A percentile compares a stretch with the other conserved stretches of the same genome.
These are phyloP conservation scores for Suhomyces coccinellae DNA, from an alignment of 1,139 yeast genomes.

Conservation along the genomic window DNA sequence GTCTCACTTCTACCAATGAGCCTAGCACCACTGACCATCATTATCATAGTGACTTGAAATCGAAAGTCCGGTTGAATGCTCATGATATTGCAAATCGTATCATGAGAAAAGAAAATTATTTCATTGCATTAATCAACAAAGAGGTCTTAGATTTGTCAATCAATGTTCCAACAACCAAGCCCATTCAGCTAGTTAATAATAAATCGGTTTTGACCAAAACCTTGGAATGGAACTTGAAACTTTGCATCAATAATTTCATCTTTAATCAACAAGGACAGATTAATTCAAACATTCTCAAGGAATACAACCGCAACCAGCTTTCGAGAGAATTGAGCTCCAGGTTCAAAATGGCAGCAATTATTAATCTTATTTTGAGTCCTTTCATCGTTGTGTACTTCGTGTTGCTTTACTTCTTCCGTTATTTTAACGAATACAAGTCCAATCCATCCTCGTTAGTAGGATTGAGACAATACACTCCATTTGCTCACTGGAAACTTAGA, in stretches of 20 bases:
- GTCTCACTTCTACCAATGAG: conserved; percentile 51
- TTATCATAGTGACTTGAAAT: conserved; percentile 55
- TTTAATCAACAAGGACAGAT: conserved; percentile 85
- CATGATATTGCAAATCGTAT: conserved; percentile 94
- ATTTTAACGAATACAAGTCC: conserved; percentile 88
- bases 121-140: conserved; percentile 85
- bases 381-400: conserved; percentile 81
- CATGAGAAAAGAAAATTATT: conserved; percentile 91
- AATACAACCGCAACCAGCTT: conserved; percentile 64
- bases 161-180: conserved; percentile 33
- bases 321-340: conserved; percentile 73
- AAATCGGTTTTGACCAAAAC: conserved; percentile 70
- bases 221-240: conserved; percentile 88
- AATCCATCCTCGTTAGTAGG: conserved; percentile 85
- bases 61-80: conserved; percentile 78
- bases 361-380: conserved; percentile 82
- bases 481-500: conserved; percentile 92
- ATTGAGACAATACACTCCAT: conserved; percentile 82
- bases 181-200: conserved; percentile 21
- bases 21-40: conserved; percentile 21
- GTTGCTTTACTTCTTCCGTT: conserved; percentile 79
- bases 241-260: conserved; percentile 83
- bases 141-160: conserved; percentile 65
- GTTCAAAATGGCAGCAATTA: conserved; percentile 82
- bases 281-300: conserved; percentile 71